Percentiles rank a stretch among this genome's conserved stretches.
Conservation (phyloP, 2,329 filamentous ascomycete species). For the Endothia cerciana region DNA sequence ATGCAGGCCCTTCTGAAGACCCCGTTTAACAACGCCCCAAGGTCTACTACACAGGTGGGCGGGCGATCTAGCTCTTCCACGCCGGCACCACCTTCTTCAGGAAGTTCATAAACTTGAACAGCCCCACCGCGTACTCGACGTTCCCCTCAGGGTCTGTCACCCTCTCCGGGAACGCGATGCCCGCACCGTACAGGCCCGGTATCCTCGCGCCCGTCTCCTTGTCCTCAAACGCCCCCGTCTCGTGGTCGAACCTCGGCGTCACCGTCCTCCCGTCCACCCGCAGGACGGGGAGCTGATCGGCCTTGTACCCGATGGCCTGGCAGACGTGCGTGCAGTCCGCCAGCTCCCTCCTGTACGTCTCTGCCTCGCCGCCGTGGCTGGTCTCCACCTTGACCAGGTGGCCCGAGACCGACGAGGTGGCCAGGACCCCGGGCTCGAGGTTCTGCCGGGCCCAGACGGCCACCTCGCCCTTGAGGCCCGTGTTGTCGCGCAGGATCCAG, state of each 20-base stretch:
- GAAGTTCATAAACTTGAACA: constrained; percentile 69
- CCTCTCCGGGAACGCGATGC: constrained; percentile 65
- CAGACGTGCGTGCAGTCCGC: constrained; percentile 55
- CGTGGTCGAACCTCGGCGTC: constrained; percentile 37
- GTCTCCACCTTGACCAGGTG: constrained; percentile 53
- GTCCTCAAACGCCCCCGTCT: constrained; percentile 52
- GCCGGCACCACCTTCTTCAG: constrained; percentile 56
- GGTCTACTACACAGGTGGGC: background rate
- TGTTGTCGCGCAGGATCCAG: constrained; percentile 69
- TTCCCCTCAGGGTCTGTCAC: constrained; percentile 65
- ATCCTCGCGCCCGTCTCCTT: constrained; percentile 44
- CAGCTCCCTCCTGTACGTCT: constrained; percentile 51
- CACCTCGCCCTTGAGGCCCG: constrained; percentile 64
- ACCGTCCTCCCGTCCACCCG: constrained; percentile 37
- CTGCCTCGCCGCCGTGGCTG: constrained; percentile 45
- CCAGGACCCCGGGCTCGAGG: constrained; percentile 56
- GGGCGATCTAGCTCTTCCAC: constrained; percentile 42
- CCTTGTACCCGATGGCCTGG: constrained; percentile 62
- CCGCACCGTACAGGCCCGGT: constrained; percentile 61
- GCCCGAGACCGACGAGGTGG: constrained; percentile 48
- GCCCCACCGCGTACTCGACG: constrained; percentile 64
- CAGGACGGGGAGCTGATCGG: constrained; percentile 53
- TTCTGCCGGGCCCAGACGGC: constrained; percentile 63
- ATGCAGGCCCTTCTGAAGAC: background rate
- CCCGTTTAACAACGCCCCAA: background rate